Evolutionary conservation across 129 eudicot species (phyloP).

Genomic region (Cynara cardunculus): DNA sequence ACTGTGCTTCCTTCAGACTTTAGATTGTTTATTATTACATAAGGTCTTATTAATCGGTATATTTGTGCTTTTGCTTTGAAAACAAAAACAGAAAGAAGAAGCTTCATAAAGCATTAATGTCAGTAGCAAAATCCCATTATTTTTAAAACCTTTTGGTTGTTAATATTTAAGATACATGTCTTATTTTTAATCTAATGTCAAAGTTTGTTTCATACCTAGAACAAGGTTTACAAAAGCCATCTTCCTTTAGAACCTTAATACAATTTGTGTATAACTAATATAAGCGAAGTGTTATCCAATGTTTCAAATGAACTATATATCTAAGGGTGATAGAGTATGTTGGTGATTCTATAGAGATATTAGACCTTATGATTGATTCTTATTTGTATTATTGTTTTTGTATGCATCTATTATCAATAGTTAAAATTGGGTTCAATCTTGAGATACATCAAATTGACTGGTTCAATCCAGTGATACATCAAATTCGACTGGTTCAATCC

Average conservation of each 20-base stretch:
- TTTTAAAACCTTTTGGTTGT: background rate
- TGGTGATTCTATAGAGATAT: background rate
- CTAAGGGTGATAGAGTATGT: background rate
- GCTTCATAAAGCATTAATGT: background rate
- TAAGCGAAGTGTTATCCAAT: background rate
- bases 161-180: background rate
- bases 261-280: background rate
- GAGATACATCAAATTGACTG: background rate
- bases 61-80: background rate
- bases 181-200: background rate
- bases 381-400: background rate
- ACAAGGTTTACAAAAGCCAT: background rate
- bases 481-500: too few species aligned
- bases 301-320: background rate
- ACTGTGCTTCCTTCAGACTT: background rate
- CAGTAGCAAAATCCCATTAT: background rate
- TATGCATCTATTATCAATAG: background rate
- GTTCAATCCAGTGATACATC: background rate
- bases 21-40: background rate
- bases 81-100: background rate
- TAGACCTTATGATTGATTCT: background rate
- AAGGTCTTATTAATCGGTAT: background rate
- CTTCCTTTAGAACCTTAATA: background rate
- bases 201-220: background rate
- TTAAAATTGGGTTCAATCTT: background rate